Base-by-base conservation (phyloP, 257 asterid genomes). In the Jaltomata sinuosa region DNA sequence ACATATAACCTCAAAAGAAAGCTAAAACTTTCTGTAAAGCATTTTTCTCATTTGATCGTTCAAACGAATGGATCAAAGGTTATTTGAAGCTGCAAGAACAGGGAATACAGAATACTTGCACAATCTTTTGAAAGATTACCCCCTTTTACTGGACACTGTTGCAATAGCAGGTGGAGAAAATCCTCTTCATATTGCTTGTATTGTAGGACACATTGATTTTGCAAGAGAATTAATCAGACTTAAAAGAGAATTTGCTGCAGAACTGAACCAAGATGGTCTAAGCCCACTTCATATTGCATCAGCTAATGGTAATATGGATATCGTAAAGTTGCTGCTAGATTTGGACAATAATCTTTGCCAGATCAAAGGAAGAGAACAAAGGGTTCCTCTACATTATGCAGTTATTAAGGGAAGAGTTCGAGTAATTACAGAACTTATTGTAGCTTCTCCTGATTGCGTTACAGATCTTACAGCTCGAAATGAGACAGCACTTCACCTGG, bases 311-410 rank as follows among this genome's bases (percentile, higher is more conserved):
- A 49, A 84, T 53, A 11, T 74, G 19, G 85, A 85, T 64, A 83
- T 80, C 50, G 82, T 85, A 12, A 79, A 80, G 50, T 87, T 85
- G 64, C 71, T 88, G 9, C 27, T 85, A 59, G 71, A 61, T 67
- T 11, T 83, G 29, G 87, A 85, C 11, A n/a, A 10, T n/a, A 79
- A 59, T 42, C 82, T 86, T 27, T 86, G 85, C 68, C 64, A 40
- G 8, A 47, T 84, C 38, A 86, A 61, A 29, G 89, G 86, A 50
- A 82, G 50, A 50, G 87, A 88, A 34, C 65, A 64, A 71, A 27
- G 84, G 59, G 79, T 80, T 42, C 89, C 89, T 15, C 84, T 87
- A 34, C 91, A 87, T 31, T 74, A 11, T 86, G 89, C 91, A 32
- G 79, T 67, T 29, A 67, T 62, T n/a, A 85, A 85, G 76, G 87